Evolutionary conservation across 768 basidiomycete genomes (phyloP), one percentile per base, ranked within the genome.

Genomic region (Lentinula raphanica): DNA sequence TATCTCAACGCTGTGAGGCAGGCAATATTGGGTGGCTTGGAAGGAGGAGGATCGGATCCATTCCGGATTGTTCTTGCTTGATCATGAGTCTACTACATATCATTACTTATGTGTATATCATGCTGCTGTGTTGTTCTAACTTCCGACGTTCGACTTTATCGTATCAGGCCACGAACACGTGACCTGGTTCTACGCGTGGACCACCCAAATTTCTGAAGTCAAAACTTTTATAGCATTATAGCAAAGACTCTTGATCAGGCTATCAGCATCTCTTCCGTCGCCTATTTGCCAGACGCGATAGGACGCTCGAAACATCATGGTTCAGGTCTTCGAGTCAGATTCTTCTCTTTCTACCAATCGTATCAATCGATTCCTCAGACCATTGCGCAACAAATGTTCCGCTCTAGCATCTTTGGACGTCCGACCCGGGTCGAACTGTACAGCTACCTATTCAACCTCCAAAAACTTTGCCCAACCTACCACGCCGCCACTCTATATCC

Each of bases 31-130:
- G 85, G 79, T 15, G 85, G 86, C 1, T 61, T 96, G 65, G 87
- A 91, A 66, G 72, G 75, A 23, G 90, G 89, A 8, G 88, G 89
- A 1, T 88, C 88, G 2, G 90, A 90, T 76, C 86, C 89, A 9
- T 89, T 90, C 68, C 75, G 81, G 64, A 70, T 81, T 23, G n/a
- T 40, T 25, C 19, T 11, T 46, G 25, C 45, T 23, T 46, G 45
- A 46, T 1, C 19, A 42, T 42, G 8, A 42, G 40, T 42, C 19
- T 9, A 21, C 32, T 35, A 35, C 32, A 13, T 35, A 5, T n/a
- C n/a, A 19, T 5, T 39, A 35, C 32, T 8, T 35, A 35, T 13
- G 32, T 35, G 2, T 35, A 35, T 35, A 35, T 8, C 12, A 7
- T 12, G 32, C 3, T 32, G n/a, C n/a, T n/a, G n/a, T n/a, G n/a